phyloP scores from a whole-genome alignment of 257 asterid species.

The Solanum chmielewskii region DNA sequence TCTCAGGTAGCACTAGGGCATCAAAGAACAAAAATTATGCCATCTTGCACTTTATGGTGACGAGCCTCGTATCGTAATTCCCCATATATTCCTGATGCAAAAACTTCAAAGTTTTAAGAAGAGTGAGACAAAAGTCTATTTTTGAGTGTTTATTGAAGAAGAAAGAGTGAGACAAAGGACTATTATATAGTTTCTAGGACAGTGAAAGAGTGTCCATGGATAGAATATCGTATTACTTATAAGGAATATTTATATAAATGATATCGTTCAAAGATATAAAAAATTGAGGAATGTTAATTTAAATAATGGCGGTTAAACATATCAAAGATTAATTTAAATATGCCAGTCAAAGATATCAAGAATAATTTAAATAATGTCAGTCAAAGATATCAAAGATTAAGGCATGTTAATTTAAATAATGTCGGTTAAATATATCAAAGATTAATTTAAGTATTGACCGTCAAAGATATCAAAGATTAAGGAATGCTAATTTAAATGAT shows the following conservation, averaged over 20 bases:
- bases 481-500: too few species aligned
- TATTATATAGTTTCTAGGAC: neutral
- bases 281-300: neutral
- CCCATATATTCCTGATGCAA: constrained; percentile 65
- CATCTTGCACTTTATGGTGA: constrained; percentile 29
- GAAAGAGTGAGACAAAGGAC: neutral
- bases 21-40: constrained; percentile 47
- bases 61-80: constrained; percentile 62
- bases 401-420: neutral
- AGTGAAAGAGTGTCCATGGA: neutral
- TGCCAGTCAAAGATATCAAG: too few species aligned
- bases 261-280: too few species aligned
- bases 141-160: neutral
- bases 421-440: neutral
- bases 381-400: too few species aligned
- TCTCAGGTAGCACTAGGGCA: constrained; percentile 86
- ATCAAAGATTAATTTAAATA: neutral
- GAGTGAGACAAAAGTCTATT: too few species aligned
- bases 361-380: too few species aligned
- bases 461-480: too few species aligned
- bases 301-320: neutral
- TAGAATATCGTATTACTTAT: neutral
- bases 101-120: neutral
- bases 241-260: neutral
- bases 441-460: too few species aligned